A percentile compares a stretch with the other conserved stretches of the same genome.
phyloP scores from a whole-genome alignment of 1,139 yeast genomes.

The Saccharomyces hybrid region DNA sequence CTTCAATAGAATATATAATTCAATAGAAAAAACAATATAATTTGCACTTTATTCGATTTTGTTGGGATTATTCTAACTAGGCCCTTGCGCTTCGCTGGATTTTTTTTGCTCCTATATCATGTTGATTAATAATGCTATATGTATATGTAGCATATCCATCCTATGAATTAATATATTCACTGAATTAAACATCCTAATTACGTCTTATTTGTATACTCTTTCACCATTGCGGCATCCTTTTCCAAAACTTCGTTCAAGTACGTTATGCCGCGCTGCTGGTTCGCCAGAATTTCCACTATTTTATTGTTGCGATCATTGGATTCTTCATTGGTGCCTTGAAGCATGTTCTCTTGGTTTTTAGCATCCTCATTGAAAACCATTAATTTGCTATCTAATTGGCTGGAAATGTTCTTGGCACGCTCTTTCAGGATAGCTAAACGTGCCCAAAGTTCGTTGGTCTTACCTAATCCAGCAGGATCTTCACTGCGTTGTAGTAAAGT shows the following conservation, averaged over 20 bases:
- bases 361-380: constrained; percentile 29
- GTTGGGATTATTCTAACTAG: not conserved
- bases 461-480: constrained; percentile 76
- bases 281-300: constrained; percentile 63
- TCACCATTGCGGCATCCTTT: constrained; percentile 41
- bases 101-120: not conserved
- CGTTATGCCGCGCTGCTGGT: constrained; percentile 85
- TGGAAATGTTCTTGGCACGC: constrained; percentile 53
- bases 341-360: constrained; percentile 10
- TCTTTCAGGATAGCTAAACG: constrained; percentile 74
- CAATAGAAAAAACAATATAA: not conserved
- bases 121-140: not conserved
- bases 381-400: constrained; percentile 38
- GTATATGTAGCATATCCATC: not conserved
- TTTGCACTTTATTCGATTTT: not conserved
- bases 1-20: not conserved
- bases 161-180: not conserved
- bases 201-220: not conserved
- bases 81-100: no score
- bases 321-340: constrained; percentile 29
- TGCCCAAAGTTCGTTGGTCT: constrained; percentile 89
- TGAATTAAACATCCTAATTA: not conserved
- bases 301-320: constrained; percentile 57
- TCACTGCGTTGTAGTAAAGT: constrained; percentile 52
- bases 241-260: constrained; percentile 71